Evolutionary conservation across 495 filamentous ascomycete genomes (phyloP).

Genomic region (Aspergillus ellipticus): DNA sequence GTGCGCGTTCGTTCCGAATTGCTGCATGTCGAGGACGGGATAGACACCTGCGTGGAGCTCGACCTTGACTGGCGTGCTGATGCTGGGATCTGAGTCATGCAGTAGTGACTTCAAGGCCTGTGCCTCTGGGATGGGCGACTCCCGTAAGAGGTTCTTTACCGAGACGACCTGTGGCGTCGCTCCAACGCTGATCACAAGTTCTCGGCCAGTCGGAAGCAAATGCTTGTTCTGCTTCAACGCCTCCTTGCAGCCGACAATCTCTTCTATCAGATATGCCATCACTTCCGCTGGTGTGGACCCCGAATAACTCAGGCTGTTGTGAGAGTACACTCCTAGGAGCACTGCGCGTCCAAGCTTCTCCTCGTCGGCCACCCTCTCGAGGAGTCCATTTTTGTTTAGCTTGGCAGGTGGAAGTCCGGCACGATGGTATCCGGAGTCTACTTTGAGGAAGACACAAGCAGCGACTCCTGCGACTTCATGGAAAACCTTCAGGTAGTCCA

Average conservation of each 20-base stretch:
- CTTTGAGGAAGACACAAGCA: conserved; percentile 65
- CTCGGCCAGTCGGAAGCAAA: conserved; percentile 20
- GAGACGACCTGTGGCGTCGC: conserved; percentile 76
- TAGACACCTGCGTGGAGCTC: conserved; percentile 74
- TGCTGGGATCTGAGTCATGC: conserved; percentile 11
- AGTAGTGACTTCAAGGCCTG: conserved; percentile 21
- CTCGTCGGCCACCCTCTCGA: conserved; percentile 46
- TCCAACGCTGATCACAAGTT: conserved; percentile 67
- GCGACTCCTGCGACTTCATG: conserved; percentile 33
- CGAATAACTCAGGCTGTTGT: conserved; percentile 72
- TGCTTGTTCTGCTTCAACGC: conserved; percentile 40
- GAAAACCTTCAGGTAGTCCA: conserved; percentile 43
- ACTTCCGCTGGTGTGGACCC: conserved; percentile 49
- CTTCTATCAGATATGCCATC: conserved; percentile 52
- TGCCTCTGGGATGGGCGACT: conserved; percentile 10
- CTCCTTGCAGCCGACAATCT: conserved; percentile 56
- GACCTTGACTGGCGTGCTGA: conserved; percentile 37
- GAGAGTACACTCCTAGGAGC: conserved; percentile 71
- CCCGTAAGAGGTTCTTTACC: conserved; percentile 39
- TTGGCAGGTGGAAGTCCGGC: conserved; percentile 62
- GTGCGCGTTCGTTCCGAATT: conserved; percentile 67
- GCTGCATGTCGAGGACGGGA: conserved; percentile 76
- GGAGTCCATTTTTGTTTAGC: conserved; percentile 44
- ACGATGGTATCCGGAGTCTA: conserved; percentile 74
- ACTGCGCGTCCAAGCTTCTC: conserved; percentile 30